phyloP scores from a whole-genome alignment of 2,329 filamentous ascomycete genomes.

The Trichophyton equinum region DNA sequence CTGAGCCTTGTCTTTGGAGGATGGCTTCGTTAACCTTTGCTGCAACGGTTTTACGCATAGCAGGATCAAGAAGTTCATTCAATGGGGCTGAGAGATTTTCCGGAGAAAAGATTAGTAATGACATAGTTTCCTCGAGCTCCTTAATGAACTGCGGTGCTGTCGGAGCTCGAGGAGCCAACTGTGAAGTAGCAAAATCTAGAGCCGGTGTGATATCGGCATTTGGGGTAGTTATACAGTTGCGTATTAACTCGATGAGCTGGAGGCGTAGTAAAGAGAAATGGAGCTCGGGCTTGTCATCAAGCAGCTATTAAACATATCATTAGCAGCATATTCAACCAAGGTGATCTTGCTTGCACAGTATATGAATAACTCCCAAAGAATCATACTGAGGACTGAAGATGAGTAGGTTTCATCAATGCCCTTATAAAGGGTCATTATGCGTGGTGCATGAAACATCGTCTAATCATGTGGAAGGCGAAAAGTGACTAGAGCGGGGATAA shows the following conservation, averaged over 20 bases:
- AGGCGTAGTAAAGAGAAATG: conserved; percentile 84
- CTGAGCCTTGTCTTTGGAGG: conserved; percentile 56
- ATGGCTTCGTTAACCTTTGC: conserved; percentile 82
- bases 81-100: conserved; percentile 66
- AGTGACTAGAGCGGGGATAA: conserved; percentile 13
- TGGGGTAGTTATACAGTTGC: conserved; percentile 53
- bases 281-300: conserved; percentile 69
- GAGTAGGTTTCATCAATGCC: conserved; percentile 74
- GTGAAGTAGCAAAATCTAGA: conserved; percentile 72
- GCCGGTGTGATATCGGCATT: conserved; percentile 66
- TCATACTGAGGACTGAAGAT: conserved; percentile 85
- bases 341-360: conserved; percentile 9
- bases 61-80: conserved; percentile 62
- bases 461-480: conserved; percentile 60
- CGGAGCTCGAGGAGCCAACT: conserved; percentile 76
- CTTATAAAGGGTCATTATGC: conserved; percentile 63
- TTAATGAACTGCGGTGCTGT: conserved; percentile 69
- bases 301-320: conserved; percentile 47
- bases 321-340: conserved; percentile 10
- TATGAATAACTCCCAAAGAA: conserved; percentile 22
- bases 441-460: conserved; percentile 98
- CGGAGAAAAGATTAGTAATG: conserved; percentile 75
- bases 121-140: conserved; percentile 86
- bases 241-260: conserved; percentile 88
- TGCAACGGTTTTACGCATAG: conserved; percentile 71